These are phyloP conservation scores for Solanum chiquidenum DNA, from an alignment of 257 asterid species.

Conservation along the genomic window DNA sequence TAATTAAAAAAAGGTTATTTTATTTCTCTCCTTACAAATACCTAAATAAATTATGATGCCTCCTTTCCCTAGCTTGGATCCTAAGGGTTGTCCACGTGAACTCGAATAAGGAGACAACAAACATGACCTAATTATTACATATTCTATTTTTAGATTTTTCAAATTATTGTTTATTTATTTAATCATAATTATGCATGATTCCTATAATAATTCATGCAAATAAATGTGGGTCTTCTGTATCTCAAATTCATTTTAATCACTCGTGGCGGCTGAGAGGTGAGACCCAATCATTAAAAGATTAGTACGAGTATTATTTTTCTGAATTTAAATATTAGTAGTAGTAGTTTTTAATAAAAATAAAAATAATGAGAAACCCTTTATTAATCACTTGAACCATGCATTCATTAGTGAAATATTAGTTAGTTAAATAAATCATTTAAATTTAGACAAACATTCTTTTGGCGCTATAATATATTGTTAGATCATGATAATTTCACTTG, in stretches of 20 bases:
- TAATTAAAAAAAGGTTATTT: too few relatives aligned
- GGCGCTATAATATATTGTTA: neutral
- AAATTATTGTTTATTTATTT: neutral
- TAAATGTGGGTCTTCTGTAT: neutral
- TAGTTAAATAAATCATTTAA: neutral
- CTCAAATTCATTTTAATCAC: neutral
- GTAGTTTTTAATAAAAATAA: neutral
- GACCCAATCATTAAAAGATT: neutral
- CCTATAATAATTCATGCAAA: neutral
- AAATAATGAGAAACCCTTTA: neutral
- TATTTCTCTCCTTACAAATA: neutral
- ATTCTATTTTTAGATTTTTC: neutral
- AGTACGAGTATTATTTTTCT: neutral
- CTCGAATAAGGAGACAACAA: neutral
- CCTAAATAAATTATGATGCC: neutral
- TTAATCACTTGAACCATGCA: neutral
- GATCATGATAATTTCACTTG: neutral
- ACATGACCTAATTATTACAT: neutral
- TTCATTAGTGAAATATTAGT: neutral
- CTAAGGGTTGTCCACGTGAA: neutral
- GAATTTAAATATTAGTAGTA: neutral
- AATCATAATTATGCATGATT: neutral
- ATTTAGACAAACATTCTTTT: neutral
- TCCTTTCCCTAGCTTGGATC: neutral
- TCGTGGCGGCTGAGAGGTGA: neutral